Percentiles rank a stretch among this genome's conserved stretches.
Evolutionary conservation across 2,329 filamentous ascomycete species (phyloP).

Genomic region (Fusarium poae): DNA sequence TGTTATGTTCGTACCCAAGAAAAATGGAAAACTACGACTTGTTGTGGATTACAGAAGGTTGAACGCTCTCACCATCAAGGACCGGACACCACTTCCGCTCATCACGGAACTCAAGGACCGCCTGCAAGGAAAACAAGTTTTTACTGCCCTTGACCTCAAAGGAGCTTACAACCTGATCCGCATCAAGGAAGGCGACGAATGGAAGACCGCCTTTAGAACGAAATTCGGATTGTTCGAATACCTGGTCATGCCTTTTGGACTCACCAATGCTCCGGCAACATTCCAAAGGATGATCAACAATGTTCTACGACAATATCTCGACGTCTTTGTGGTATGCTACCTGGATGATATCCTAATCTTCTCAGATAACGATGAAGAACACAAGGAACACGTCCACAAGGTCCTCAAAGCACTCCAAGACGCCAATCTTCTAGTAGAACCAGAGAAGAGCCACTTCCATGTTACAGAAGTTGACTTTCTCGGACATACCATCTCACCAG

Average conservation of each 20-base stretch:
- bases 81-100: background rate
- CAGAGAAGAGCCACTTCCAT: conserved; percentile 33
- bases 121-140: too few species aligned
- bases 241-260: background rate
- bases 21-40: background rate
- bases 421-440: conserved; percentile 32
- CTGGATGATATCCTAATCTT: too few species aligned
- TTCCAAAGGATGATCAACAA: too few species aligned
- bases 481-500: conserved; percentile 17
- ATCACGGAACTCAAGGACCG: too few species aligned
- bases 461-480: conserved; percentile 25
- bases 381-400: too few species aligned
- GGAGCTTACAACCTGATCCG: conserved; percentile 50
- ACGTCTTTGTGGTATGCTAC: too few species aligned
- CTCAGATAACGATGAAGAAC: too few species aligned
- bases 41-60: background rate
- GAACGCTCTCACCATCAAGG: conserved; percentile 44
- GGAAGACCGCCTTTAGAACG: conserved; percentile 47
- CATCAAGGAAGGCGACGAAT: conserved; percentile 35
- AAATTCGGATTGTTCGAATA: conserved; percentile 44
- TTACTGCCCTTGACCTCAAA: conserved; percentile 36
- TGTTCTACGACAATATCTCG: conserved; percentile 31
- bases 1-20: background rate
- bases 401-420: conserved; percentile 30
- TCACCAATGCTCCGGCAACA: background rate